Conservation (phyloP, 2,329 filamentous ascomycete genomes). For the Fusarium multiceps region DNA sequence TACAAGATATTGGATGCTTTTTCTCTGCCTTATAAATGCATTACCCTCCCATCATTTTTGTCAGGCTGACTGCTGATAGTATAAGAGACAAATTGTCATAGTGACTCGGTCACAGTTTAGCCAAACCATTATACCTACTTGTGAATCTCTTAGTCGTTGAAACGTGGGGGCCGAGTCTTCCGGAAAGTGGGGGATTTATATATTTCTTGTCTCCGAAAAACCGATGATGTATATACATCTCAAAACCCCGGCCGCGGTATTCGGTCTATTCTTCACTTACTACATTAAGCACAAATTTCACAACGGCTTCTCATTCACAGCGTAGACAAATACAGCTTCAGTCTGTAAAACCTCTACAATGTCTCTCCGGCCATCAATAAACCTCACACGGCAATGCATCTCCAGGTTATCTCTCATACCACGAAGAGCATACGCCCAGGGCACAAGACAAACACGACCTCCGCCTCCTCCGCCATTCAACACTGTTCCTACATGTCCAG, state of each 20-base stretch:
- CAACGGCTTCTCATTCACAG: background rate
- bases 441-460: constrained; percentile 24
- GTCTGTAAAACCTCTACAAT: constrained; percentile 14
- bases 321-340: background rate
- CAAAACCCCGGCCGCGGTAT: constrained; percentile 31
- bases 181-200: constrained; percentile 41
- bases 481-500: constrained; percentile 71
- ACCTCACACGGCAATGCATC: constrained; percentile 25
- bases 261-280: constrained; percentile 13
- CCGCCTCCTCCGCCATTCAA: constrained; percentile 52
- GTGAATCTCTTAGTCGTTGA: constrained; percentile 17
- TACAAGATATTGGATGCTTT: background rate
- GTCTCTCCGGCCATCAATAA: constrained; percentile 31
- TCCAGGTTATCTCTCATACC: constrained; percentile 11
- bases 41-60: background rate
- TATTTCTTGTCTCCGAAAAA: constrained; percentile 6
- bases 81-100: background rate
- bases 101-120: background rate
- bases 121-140: background rate
- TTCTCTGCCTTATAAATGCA: background rate
- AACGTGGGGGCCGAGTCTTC: constrained; percentile 27
- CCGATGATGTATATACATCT: constrained; percentile 27
- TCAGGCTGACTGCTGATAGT: background rate
- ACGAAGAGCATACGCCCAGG: constrained; percentile 30
- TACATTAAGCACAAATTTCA: background rate